Base-by-base conservation (phyloP, 2,329 filamentous ascomycete species). In the Acephala macrosclerotiorum region DNA sequence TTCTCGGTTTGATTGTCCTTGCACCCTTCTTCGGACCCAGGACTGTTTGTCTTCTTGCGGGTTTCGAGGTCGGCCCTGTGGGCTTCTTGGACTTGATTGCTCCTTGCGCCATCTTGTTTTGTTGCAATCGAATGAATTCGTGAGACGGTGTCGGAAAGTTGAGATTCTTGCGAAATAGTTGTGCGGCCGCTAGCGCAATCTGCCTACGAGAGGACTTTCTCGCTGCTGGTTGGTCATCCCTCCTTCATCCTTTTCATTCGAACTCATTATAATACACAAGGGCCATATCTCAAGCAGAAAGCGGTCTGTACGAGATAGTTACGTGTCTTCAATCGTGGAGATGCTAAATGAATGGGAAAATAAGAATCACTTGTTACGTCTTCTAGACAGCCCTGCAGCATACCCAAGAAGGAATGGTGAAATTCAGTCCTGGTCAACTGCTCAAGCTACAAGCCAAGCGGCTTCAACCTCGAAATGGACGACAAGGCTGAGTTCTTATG, bases 1-100 rank as follows among this genome's bases (percentile, higher is more conserved):
- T 91, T 78, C 90, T 90, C 2, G 90, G 89, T 60, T 89, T 88
- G 72, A 92, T 89, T 59, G 86, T 82, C 57, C 87, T 83, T 18
- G 83, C 79, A 59, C 89, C 89, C 68, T 84, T 85, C 74, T 86
- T 86, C 8, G 84, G 85, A 14, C 82, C 81, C 40, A 81, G 76
- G 8, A 76, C 73, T 38, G 75, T 74, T 61, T 76, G 73, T 68
- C 76, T 79, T 61, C 70, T 63, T 6, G 67, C 57, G 2, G 60
- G 62, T 57, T 71, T 74, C 29, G 66, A 70, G 33, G 72, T 75
- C 53, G 72, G 72, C 14, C 68, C 71, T 16, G 69, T 70, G 42
- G 70, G 67, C 63, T 75, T 75, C 38, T 69, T 71, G 18, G 69
- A 64, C 68, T 77, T 77, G 58, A 77, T 69, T 5, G 71, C 64